These are phyloP conservation scores for Haplographium delicatum DNA, from an alignment of 495 filamentous ascomycete species.

Conservation along the genomic window DNA sequence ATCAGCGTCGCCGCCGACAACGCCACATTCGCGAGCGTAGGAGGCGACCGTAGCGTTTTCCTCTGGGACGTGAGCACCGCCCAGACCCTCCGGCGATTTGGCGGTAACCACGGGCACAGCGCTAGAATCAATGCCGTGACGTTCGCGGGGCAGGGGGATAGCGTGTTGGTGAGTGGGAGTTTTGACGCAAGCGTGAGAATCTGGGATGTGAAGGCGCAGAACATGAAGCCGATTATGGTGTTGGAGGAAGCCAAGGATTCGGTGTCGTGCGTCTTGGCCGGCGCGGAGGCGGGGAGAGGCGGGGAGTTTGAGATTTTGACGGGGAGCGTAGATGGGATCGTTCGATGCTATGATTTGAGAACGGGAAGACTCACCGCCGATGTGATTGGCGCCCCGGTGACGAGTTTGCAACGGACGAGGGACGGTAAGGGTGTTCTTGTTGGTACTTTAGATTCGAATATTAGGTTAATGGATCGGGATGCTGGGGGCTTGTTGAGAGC, in stretches of 20 bases:
- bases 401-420: constrained; percentile 61
- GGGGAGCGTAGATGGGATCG: constrained; percentile 82
- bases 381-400: constrained; percentile 60
- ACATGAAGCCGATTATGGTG: constrained; percentile 68
- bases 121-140: constrained; percentile 68
- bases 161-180: constrained; percentile 68
- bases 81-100: constrained; percentile 67
- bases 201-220: constrained; percentile 69
- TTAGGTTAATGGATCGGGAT: constrained; percentile 76
- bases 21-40: constrained; percentile 70
- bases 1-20: constrained; percentile 71
- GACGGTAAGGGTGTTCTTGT: constrained; percentile 73
- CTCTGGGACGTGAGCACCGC: constrained; percentile 88
- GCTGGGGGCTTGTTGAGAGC: constrained; percentile 69
- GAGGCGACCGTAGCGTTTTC: constrained; percentile 85
- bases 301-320: constrained; percentile 53
- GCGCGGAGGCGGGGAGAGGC: constrained; percentile 33
- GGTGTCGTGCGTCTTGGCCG: constrained; percentile 49
- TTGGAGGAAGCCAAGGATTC: constrained; percentile 75
- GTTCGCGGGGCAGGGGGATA: constrained; percentile 68
- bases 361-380: constrained; percentile 72
- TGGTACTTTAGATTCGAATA: constrained; percentile 65
- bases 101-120: constrained; percentile 55
- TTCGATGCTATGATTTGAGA: constrained; percentile 82
- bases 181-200: constrained; percentile 78